These are phyloP conservation scores for Saturnispora hagleri DNA, from an alignment of 805 yeast genomes.

Conservation along the genomic window DNA sequence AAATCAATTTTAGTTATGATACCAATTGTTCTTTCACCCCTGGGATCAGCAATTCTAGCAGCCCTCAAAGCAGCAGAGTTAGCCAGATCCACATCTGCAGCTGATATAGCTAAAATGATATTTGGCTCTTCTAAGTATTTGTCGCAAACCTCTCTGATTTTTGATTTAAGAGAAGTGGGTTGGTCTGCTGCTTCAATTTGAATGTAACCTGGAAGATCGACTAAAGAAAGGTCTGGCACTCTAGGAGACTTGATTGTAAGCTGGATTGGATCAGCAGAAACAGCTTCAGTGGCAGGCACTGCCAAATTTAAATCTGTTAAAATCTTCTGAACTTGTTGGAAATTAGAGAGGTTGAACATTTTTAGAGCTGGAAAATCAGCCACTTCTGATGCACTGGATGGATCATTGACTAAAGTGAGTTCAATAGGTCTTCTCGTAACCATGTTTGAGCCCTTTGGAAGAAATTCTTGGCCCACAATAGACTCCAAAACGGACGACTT, in stretches of 20 bases:
- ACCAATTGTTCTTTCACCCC: constrained; percentile 93
- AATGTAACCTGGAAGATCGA: constrained; percentile 95
- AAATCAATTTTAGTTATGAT: constrained; percentile 91
- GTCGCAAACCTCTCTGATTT: constrained; percentile 73
- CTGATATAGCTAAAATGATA: constrained; percentile 88
- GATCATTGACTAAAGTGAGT: constrained; percentile 81
- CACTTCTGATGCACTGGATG: constrained; percentile 65
- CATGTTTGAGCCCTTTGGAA: constrained; percentile 97
- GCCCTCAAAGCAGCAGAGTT: constrained; percentile 93
- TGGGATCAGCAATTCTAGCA: constrained; percentile 80
- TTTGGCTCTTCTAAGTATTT: constrained; percentile 85
- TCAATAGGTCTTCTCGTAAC: constrained; percentile 97
- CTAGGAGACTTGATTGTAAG: constrained; percentile 80
- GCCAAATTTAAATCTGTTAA: constrained; percentile 85
- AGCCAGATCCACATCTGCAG: constrained; percentile 97
- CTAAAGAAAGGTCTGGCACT: constrained; percentile 88
- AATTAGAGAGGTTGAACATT: constrained; percentile 75
- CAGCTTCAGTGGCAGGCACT: constrained; percentile 77
- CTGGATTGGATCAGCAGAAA: constrained; percentile 90
- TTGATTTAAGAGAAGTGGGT: constrained; percentile 72
- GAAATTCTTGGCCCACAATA: constrained; percentile 94
- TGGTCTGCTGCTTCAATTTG: constrained; percentile 97
- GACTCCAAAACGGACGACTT: constrained; percentile 94
- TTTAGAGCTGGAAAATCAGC: constrained; percentile 93
- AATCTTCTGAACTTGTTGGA: constrained; percentile 80